phyloP scores from a whole-genome alignment of 148 eudicot species.

The Camellia sinensis region DNA sequence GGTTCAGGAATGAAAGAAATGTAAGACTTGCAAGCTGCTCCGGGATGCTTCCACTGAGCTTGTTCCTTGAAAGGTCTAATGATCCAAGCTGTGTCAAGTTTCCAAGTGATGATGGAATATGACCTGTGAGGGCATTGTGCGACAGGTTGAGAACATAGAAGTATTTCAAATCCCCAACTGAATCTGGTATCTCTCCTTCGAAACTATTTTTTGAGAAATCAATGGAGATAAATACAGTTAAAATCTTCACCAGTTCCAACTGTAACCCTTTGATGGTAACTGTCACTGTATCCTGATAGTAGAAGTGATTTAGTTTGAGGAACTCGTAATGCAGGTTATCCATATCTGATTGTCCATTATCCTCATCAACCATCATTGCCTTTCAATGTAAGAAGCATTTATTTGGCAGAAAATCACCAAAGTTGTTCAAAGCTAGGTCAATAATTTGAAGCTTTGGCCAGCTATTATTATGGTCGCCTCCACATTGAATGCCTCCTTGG shows the following conservation, averaged over 20 bases:
- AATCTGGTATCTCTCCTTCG: slow-evolving; percentile 28
- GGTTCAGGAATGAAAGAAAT: slow-evolving; percentile 32
- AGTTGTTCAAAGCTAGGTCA: slow-evolving; percentile 37
- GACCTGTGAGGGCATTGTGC: slow-evolving; percentile 29
- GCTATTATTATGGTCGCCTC: not conserved
- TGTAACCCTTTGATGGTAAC: slow-evolving; percentile 39
- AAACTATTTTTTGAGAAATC: slow-evolving; percentile 39
- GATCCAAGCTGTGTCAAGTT: slow-evolving; percentile 9
- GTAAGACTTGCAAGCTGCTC: slow-evolving; percentile 18
- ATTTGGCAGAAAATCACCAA: slow-evolving; percentile 20
- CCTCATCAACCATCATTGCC: slow-evolving; percentile 15
- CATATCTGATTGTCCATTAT: not conserved
- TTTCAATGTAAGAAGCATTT: slow-evolving; percentile 14
- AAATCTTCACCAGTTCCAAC: slow-evolving; percentile 38
- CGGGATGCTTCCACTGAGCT: slow-evolving; percentile 30
- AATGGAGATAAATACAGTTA: slow-evolving; percentile 38
- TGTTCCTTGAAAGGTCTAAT: not conserved
- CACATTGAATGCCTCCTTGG: slow-evolving; percentile 30
- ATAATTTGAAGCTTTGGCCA: slow-evolving; percentile 40
- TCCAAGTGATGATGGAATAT: slow-evolving; percentile 36
- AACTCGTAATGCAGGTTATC: slow-evolving; percentile 14
- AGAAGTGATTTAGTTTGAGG: not conserved
- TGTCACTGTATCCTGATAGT: slow-evolving; percentile 31
- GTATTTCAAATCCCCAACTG: slow-evolving; percentile 22
- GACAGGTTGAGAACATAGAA: slow-evolving; percentile 41